Conservation (phyloP, 352 stramenopile genomes). For the Pythium sukuiense region DNA sequence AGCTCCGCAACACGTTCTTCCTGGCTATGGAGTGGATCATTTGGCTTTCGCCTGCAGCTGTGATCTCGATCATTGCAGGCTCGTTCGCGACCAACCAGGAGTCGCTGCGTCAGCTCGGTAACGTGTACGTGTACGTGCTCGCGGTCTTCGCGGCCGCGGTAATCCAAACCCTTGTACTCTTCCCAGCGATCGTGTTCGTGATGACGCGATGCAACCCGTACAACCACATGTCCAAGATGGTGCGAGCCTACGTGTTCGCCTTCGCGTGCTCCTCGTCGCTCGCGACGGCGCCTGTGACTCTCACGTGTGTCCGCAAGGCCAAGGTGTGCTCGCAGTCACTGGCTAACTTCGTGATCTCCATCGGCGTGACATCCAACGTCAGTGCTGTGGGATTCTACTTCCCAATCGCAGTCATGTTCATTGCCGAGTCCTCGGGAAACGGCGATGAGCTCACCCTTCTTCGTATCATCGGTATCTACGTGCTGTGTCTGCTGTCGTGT, state of each 20-base stretch:
- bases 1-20: constrained; percentile 78
- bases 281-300: constrained; percentile 64
- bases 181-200: constrained; percentile 65
- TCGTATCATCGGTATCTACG: constrained; percentile 57
- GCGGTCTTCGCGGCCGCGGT: constrained; percentile 37
- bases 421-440: constrained; percentile 63
- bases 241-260: constrained; percentile 66
- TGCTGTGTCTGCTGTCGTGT: constrained; percentile 56
- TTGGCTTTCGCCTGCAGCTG: constrained; percentile 63
- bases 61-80: constrained; percentile 65
- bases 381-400: constrained; percentile 60
- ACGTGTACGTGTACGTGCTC: constrained; percentile 63
- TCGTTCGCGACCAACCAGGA: constrained; percentile 54
- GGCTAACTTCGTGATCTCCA: constrained; percentile 72
- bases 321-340: constrained; percentile 70
- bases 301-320: constrained; percentile 64
- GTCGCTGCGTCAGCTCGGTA: constrained; percentile 34
- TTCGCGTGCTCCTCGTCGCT: constrained; percentile 71
- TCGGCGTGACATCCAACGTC: constrained; percentile 70
- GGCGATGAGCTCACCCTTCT: constrained; percentile 53
- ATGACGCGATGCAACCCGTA: constrained; percentile 73
- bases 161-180: constrained; percentile 56
- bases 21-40: constrained; percentile 72
- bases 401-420: constrained; percentile 59
- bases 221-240: constrained; percentile 67